These are phyloP conservation scores for Solanum hybrid DNA, from an alignment of 305 asterid genomes.

Conservation along the genomic window DNA sequence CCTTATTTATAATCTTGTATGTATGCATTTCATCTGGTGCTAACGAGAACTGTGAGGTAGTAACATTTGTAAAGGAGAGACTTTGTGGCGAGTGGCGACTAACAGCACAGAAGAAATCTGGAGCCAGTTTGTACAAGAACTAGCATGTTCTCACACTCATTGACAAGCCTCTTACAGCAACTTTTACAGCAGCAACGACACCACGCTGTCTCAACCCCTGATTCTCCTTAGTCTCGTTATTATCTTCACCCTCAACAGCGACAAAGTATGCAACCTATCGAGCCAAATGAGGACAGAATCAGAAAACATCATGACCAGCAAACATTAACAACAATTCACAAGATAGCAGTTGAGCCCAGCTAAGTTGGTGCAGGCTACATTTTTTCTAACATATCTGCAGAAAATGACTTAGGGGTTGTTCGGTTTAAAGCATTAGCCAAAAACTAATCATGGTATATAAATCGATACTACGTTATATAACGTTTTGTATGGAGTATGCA, in stretches of 20 bases:
- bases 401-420: no score
- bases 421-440: background rate
- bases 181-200: conserved; percentile 71
- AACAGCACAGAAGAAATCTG: background rate
- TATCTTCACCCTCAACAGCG: conserved; percentile 48
- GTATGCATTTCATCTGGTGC: background rate
- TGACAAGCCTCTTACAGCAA: conserved; percentile 70
- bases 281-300: background rate
- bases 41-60: background rate
- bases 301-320: no score
- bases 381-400: no score
- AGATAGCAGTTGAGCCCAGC: no score
- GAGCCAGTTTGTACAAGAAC: background rate
- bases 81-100: background rate
- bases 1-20: background rate
- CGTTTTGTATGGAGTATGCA: background rate
- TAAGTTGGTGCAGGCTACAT: no score
- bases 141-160: conserved; percentile 49
- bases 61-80: background rate
- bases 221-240: conserved; percentile 24
- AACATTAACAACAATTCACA: no score
- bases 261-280: conserved; percentile 74
- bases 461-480: no score
- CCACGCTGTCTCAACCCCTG: conserved; percentile 44
- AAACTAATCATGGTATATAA: background rate